These are phyloP conservation scores for Calamus simplicifolius DNA, from an alignment of 176 grass and related monocot species.

Conservation along the genomic window DNA sequence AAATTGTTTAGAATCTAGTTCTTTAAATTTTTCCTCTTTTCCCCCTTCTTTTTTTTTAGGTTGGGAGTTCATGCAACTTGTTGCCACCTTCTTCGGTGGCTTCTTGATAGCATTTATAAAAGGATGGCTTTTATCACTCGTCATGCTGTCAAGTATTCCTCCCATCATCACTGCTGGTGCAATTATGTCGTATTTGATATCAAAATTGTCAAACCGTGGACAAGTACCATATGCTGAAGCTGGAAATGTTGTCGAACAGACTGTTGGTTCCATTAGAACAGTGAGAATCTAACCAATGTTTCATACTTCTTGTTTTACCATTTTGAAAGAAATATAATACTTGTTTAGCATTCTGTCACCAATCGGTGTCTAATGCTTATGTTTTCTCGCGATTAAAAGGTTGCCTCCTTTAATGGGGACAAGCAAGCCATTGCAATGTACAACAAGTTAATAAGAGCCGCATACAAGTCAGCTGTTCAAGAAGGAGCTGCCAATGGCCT, in stretches of 20 bases:
- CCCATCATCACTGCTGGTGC: conserved; percentile 30
- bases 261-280: conserved; percentile 63
- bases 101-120: conserved; percentile 64
- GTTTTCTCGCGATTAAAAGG: conserved; percentile 22
- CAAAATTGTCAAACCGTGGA: conserved; percentile 39
- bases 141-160: conserved; percentile 69
- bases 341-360: too few relatives aligned
- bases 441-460: conserved; percentile 51
- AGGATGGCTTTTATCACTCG: conserved; percentile 84
- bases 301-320: not conserved
- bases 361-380: too few relatives aligned
- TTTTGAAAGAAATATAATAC: not conserved
- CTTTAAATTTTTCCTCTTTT: not conserved
- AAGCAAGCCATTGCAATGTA: conserved; percentile 47
- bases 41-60: conserved; percentile 29
- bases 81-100: conserved; percentile 64
- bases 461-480: conserved; percentile 39
- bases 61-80: conserved; percentile 62
- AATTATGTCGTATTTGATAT: conserved; percentile 32
- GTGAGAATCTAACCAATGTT: conserved; percentile 23
- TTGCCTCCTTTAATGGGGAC: conserved; percentile 72
- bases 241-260: conserved; percentile 65
- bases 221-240: conserved; percentile 65
- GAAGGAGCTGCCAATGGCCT: conserved; percentile 46
- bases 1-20: too few relatives aligned